phyloP scores from a whole-genome alignment of 768 basidiomycete species.

The Trametopsis cervina region DNA sequence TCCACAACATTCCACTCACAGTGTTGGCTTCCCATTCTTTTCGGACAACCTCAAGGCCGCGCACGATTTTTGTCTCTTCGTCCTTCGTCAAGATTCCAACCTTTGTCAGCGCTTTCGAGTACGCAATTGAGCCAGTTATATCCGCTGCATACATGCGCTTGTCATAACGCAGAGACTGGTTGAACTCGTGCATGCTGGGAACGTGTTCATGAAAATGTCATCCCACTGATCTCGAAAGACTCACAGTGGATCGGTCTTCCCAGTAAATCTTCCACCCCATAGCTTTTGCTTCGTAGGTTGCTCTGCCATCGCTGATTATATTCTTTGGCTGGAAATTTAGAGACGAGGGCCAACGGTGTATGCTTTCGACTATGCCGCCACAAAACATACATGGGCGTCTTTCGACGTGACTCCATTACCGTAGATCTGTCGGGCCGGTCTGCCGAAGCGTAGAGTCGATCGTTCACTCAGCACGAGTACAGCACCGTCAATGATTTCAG shows the following conservation, averaged over 20 bases:
- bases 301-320: slow-evolving; percentile 13
- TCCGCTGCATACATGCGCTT: slow-evolving; percentile 91
- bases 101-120: slow-evolving; percentile 78
- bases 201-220: background rate
- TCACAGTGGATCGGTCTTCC: slow-evolving; percentile 82
- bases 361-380: too few relatives aligned
- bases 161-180: slow-evolving; percentile 93
- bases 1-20: slow-evolving; percentile 38
- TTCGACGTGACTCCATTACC: too few relatives aligned
- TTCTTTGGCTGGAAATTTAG: too few relatives aligned
- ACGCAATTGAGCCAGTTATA: slow-evolving; percentile 91
- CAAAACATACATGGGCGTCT: too few relatives aligned
- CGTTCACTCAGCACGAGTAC: too few relatives aligned
- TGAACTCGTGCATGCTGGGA: slow-evolving; percentile 91
- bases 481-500: too few relatives aligned
- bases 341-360: too few relatives aligned
- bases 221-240: slow-evolving; percentile 16
- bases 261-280: slow-evolving; percentile 58
- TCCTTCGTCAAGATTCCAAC: slow-evolving; percentile 75
- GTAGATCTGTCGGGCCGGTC: too few relatives aligned
- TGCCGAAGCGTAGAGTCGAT: too few relatives aligned
- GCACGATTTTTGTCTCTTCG: slow-evolving; percentile 66
- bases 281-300: slow-evolving; percentile 25
- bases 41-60: slow-evolving; percentile 68
- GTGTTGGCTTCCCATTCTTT: slow-evolving; percentile 72